Evolutionary conservation across 192 early-diverging fungal genomes (phyloP).

Genomic region (Entomortierella lignicola): DNA sequence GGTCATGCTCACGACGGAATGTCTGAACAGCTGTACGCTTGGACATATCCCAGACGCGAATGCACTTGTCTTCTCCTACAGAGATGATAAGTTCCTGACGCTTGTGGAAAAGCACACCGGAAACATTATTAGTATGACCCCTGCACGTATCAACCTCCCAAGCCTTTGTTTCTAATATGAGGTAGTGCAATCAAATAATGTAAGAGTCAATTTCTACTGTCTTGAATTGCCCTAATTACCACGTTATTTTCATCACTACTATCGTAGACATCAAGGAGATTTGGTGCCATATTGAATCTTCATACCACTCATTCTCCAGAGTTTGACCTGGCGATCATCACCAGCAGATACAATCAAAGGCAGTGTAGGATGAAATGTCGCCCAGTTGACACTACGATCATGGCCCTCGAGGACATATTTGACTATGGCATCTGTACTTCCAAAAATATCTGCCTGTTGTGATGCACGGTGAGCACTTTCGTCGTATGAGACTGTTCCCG

Average conservation of each 20-base stretch:
- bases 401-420: slow-evolving; percentile 99
- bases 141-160: slow-evolving; percentile 99
- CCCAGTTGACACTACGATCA: slow-evolving; percentile 98
- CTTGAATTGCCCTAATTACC: too few species aligned
- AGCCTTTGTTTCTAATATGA: slow-evolving; percentile 94
- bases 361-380: slow-evolving; percentile 94
- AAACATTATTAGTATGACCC: slow-evolving; percentile 99
- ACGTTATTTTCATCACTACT: too few species aligned
- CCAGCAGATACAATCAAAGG: slow-evolving; percentile 97
- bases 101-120: slow-evolving; percentile 93
- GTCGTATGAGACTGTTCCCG: slow-evolving; percentile 64
- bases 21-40: slow-evolving; percentile 95
- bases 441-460: slow-evolving; percentile 95
- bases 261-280: too few species aligned
- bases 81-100: slow-evolving; percentile 96
- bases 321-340: slow-evolving; percentile 97
- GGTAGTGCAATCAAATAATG: too few species aligned
- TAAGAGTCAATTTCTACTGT: too few species aligned
- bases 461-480: slow-evolving; percentile 61
- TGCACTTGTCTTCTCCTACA: slow-evolving; percentile 96
- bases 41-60: slow-evolving; percentile 98
- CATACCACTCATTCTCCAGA: slow-evolving; percentile 98
- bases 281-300: too few species aligned
- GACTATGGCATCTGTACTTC: slow-evolving; percentile 94
- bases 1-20: slow-evolving; percentile 96